Evolutionary conservation across 2,329 filamentous ascomycete species (phyloP).

Genomic region (Ramichloridium luteum): DNA sequence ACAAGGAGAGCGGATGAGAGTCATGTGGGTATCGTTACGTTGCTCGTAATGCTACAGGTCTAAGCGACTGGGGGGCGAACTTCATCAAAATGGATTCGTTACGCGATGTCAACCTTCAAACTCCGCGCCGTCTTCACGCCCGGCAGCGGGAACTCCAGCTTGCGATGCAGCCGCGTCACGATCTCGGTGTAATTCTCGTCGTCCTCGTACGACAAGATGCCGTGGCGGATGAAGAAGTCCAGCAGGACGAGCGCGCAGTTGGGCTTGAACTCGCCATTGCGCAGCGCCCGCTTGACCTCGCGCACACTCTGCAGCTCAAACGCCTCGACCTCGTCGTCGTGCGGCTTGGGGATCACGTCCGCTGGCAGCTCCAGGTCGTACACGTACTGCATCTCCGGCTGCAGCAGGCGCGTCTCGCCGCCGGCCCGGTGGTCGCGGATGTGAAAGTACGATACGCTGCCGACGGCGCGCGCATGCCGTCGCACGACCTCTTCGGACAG

Average conservation of each 20-base stretch:
- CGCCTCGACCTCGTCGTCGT: slow-evolving; percentile 78
- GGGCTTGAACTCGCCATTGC: slow-evolving; percentile 71
- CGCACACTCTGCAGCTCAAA: slow-evolving; percentile 68
- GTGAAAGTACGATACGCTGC: slow-evolving; percentile 75
- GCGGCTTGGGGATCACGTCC: slow-evolving; percentile 58
- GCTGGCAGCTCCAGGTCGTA: slow-evolving; percentile 72
- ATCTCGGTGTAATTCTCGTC: slow-evolving; percentile 72
- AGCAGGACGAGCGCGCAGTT: slow-evolving; percentile 77
- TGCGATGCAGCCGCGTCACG: slow-evolving; percentile 59
- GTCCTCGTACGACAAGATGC: slow-evolving; percentile 64
- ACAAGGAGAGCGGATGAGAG: too few species aligned
- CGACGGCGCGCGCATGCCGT: slow-evolving; percentile 44
- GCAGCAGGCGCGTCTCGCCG: slow-evolving; percentile 68
- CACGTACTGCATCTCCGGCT: slow-evolving; percentile 83
- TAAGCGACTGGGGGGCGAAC: too few species aligned
- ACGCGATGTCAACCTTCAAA: not conserved
- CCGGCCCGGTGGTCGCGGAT: slow-evolving; percentile 63
- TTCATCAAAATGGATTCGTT: too few species aligned
- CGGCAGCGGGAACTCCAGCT: slow-evolving; percentile 57
- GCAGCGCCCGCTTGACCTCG: slow-evolving; percentile 60
- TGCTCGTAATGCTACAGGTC: too few species aligned
- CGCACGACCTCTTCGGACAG: slow-evolving; percentile 60
- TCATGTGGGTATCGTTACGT: too few species aligned
- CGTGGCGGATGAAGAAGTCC: slow-evolving; percentile 82
- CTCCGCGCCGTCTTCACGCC: slow-evolving; percentile 9